A percentile compares a stretch with the other conserved stretches of the same genome.
Conservation (phyloP, 306 rosid genomes). For the Sechiopsis laciniata region DNA sequence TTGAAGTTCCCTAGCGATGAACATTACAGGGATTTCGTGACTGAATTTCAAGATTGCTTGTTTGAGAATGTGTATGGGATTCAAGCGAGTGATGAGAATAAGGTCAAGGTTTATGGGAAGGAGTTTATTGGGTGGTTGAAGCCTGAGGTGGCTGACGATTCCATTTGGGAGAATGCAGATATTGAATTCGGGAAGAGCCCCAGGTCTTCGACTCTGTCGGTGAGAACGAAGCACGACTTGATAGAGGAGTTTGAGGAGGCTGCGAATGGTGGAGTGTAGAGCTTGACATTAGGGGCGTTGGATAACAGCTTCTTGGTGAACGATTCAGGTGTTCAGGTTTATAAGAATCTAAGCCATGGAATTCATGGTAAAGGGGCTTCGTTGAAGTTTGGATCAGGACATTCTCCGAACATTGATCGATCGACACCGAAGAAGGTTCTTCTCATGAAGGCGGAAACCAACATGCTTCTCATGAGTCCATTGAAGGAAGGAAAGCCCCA, state of each 20-base stretch:
- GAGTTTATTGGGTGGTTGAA: conserved; percentile 87
- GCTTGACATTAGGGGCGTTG: conserved; percentile 70
- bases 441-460: conserved; percentile 76
- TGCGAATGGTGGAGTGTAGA: conserved; percentile 71
- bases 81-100: conserved; percentile 66
- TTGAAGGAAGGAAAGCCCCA: conserved; percentile 60
- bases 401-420: conserved; percentile 22
- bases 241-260: conserved; percentile 27
- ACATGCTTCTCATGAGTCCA: conserved; percentile 87
- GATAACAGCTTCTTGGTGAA: conserved; percentile 80
- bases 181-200: conserved; percentile 35
- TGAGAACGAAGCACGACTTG: conserved; percentile 38
- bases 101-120: conserved; percentile 68
- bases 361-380: conserved; percentile 78
- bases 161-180: conserved; percentile 74
- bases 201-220: conserved; percentile 24
- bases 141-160: conserved; percentile 77
- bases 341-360: conserved; percentile 55
- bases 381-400: conserved; percentile 45
- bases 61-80: conserved; percentile 69
- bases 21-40: conserved; percentile 53
- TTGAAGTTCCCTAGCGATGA: conserved; percentile 62
- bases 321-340: conserved; percentile 67
- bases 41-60: conserved; percentile 59
- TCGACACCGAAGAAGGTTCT: conserved; percentile 58